These are phyloP conservation scores for Hypoxylon sp. DNA, from an alignment of 2,329 filamentous ascomycete genomes.

Conservation along the genomic window DNA sequence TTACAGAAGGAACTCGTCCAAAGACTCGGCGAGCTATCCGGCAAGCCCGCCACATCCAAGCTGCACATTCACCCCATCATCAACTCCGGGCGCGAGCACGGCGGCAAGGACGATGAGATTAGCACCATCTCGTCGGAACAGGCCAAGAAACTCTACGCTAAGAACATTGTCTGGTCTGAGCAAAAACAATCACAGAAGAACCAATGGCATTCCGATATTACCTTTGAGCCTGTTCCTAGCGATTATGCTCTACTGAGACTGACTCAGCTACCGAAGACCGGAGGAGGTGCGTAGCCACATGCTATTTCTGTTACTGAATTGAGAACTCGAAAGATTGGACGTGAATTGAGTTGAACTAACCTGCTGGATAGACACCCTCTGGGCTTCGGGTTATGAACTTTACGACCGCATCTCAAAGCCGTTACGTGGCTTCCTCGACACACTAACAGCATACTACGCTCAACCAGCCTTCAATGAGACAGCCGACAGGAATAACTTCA, in stretches of 20 bases:
- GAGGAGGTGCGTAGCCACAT: constrained; percentile 56
- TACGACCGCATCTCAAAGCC: constrained; percentile 65
- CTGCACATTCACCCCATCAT: constrained; percentile 74
- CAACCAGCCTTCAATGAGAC: constrained; percentile 56
- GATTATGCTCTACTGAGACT: constrained; percentile 69
- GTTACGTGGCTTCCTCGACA: constrained; percentile 64
- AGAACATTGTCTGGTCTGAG: constrained; percentile 51
- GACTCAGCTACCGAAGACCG: constrained; percentile 62
- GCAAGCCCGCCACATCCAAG: constrained; percentile 68
- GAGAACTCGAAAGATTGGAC: neutral
- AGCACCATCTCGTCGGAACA: constrained; percentile 74
- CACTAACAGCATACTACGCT: constrained; percentile 61
- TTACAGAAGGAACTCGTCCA: constrained; percentile 77
- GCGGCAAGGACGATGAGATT: constrained; percentile 71
- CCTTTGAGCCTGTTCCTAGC: constrained; percentile 68
- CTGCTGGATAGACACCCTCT: constrained; percentile 58
- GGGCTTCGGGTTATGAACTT: constrained; percentile 63
- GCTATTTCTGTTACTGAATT: neutral
- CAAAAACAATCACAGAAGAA: constrained; percentile 63
- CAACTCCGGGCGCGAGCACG: constrained; percentile 68
- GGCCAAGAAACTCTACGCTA: constrained; percentile 66
- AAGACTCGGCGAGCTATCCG: constrained; percentile 70
- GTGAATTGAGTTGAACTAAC: constrained; percentile 6
- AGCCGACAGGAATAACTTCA: constrained; percentile 59
- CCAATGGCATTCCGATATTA: constrained; percentile 70